Conservation (phyloP, 2,329 filamentous ascomycete species). For the Helotiales sp. region DNA sequence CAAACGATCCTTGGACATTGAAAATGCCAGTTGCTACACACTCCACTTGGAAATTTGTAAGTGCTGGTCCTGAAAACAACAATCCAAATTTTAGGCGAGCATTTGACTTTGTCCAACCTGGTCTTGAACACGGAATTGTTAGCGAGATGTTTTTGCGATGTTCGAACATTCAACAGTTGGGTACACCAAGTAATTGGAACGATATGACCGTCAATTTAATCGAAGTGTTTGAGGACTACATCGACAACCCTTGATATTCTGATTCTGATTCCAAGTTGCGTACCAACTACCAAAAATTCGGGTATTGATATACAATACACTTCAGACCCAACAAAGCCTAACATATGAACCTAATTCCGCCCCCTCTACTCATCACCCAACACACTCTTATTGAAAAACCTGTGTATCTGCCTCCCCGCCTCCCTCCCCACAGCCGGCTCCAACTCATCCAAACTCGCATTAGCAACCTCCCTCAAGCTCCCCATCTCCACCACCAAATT, state of each 20-base stretch:
- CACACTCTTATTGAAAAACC: conserved; percentile 71
- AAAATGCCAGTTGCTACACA: neutral
- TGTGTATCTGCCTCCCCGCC: conserved; percentile 74
- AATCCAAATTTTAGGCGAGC: neutral
- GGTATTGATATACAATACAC: no score
- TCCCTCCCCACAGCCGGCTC: conserved; percentile 77
- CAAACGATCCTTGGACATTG: neutral
- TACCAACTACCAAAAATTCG: no score
- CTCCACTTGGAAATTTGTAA: neutral
- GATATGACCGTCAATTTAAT: no score
- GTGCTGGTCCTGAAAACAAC: neutral
- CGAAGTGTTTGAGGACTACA: no score
- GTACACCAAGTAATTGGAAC: no score
- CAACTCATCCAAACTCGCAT: conserved; percentile 78
- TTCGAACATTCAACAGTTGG: no score
- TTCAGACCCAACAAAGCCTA: neutral
- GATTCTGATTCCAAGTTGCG: no score
- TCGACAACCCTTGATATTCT: no score
- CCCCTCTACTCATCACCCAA: conserved; percentile 31
- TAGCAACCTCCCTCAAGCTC: conserved; percentile 82
- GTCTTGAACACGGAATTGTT: neutral
- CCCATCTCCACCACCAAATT: conserved; percentile 74
- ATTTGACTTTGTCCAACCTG: neutral
- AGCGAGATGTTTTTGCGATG: no score
- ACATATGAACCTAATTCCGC: no score